Evolutionary conservation across 2,329 filamentous ascomycete species (phyloP).

Genomic region (Exophiala bonariae): DNA sequence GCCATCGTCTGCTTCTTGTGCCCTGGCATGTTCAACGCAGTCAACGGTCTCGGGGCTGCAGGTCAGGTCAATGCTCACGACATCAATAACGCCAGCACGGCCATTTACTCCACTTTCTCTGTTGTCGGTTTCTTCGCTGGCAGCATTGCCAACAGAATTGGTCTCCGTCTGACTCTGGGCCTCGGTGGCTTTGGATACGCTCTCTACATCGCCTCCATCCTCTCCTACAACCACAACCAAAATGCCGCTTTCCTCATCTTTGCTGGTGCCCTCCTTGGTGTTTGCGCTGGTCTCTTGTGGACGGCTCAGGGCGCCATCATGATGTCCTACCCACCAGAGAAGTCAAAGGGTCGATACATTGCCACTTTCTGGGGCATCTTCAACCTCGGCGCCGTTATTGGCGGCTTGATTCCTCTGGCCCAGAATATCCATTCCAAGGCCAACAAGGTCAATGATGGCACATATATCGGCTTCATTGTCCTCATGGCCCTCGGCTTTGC

Average conservation of each 20-base stretch:
- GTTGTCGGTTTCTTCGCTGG: conserved; percentile 59
- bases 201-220: conserved; percentile 39
- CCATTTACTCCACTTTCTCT: conserved; percentile 68
- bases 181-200: conserved; percentile 36
- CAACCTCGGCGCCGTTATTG: conserved; percentile 80
- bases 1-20: conserved; percentile 70
- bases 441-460: conserved; percentile 62
- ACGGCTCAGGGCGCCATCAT: conserved; percentile 42
- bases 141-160: conserved; percentile 33
- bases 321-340: conserved; percentile 76
- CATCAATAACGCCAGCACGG: conserved; percentile 67
- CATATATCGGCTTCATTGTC: conserved; percentile 87
- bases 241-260: conserved; percentile 41
- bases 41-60: conserved; percentile 65
- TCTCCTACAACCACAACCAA: conserved; percentile 41
- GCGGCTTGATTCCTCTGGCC: conserved; percentile 56
- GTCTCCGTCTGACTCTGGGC: conserved; percentile 32
- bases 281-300: conserved; percentile 43
- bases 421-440: conserved; percentile 45
- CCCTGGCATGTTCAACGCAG: conserved; percentile 71
- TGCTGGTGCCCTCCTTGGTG: conserved; percentile 39
- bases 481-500: conserved; percentile 72
- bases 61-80: conserved; percentile 59
- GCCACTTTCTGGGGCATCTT: conserved; percentile 88
- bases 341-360: conserved; percentile 77